phyloP scores from a whole-genome alignment of 257 asterid genomes.

The Schizonepeta tenuifolia region DNA sequence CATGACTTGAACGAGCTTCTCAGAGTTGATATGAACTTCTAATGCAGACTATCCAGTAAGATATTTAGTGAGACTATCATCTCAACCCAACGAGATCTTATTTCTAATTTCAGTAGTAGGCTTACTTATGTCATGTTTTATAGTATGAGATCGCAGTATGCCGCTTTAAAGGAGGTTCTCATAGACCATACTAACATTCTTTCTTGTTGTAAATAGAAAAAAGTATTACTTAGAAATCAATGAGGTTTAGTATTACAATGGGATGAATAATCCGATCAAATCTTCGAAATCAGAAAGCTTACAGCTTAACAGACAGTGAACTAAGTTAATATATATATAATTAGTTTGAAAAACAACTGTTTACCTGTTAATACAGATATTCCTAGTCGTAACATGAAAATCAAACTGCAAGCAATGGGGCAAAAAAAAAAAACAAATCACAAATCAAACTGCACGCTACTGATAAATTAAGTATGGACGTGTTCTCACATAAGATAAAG shows the following conservation, averaged over 20 bases:
- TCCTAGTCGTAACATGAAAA: too few species aligned
- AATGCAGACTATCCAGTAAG: constrained; percentile 15
- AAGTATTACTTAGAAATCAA: not conserved
- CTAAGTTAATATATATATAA: too few species aligned
- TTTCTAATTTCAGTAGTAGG: constrained; percentile 8
- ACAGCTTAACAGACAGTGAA: constrained; percentile 14
- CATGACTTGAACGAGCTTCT: too few species aligned
- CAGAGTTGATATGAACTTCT: not conserved
- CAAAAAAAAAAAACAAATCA: too few species aligned
- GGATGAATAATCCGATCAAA: not conserved
- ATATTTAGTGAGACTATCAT: constrained; percentile 19
- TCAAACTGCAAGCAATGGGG: too few species aligned
- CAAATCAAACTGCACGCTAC: too few species aligned
- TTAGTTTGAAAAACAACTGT: too few species aligned
- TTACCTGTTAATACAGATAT: too few species aligned
- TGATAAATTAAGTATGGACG: too few species aligned
- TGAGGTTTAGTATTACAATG: not conserved
- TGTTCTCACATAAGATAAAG: too few species aligned
- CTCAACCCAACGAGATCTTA: constrained; percentile 1
- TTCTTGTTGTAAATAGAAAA: too few species aligned
- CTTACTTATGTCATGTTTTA: constrained; percentile 13
- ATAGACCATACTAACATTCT: constrained; percentile 2
- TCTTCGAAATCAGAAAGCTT: constrained; percentile 17
- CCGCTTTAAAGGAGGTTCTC: constrained; percentile 20
- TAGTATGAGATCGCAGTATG: not conserved